A percentile compares a stretch with the other conserved stretches of the same genome.
Evolutionary conservation across 306 rosid species (phyloP).

Genomic region (Quercus robur): DNA sequence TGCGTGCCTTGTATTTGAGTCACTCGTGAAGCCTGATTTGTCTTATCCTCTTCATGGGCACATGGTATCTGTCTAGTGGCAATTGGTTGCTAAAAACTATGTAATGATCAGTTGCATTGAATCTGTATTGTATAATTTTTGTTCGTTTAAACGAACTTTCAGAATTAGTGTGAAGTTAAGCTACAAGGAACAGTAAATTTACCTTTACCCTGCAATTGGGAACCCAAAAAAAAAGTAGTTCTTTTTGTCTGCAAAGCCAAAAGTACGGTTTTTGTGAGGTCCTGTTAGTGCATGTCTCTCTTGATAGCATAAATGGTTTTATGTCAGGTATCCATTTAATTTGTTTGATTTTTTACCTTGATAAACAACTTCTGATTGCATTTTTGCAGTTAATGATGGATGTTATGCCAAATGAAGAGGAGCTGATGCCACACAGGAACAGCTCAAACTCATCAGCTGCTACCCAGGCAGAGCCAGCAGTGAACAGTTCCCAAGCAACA

Average conservation of each 20-base stretch:
- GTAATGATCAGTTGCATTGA: too few relatives aligned
- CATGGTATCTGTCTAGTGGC: too few relatives aligned
- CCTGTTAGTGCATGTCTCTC: neutral
- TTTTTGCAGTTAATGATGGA: conserved; percentile 61
- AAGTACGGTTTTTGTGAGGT: neutral
- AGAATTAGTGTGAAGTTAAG: neutral
- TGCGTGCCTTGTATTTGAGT: neutral
- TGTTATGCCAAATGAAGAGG: conserved; percentile 54
- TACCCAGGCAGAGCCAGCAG: conserved; percentile 19
- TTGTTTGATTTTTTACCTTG: neutral
- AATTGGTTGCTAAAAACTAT: too few relatives aligned
- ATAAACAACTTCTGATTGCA: conserved; percentile 1
- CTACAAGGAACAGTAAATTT: neutral
- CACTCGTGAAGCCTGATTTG: neutral
- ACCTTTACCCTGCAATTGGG: neutral
- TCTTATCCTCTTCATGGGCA: neutral
- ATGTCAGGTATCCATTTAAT: neutral
- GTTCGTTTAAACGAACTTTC: neutral
- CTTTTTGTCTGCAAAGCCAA: neutral
- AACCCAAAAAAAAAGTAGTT: neutral
- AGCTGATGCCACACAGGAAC: conserved; percentile 65
- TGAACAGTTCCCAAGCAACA: conserved; percentile 23
- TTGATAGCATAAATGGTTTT: neutral
- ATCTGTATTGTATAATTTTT: neutral
- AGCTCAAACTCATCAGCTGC: conserved; percentile 8